These are phyloP conservation scores for Tulasnella sp. DNA, from an alignment of 768 basidiomycete genomes.

Conservation along the genomic window DNA sequence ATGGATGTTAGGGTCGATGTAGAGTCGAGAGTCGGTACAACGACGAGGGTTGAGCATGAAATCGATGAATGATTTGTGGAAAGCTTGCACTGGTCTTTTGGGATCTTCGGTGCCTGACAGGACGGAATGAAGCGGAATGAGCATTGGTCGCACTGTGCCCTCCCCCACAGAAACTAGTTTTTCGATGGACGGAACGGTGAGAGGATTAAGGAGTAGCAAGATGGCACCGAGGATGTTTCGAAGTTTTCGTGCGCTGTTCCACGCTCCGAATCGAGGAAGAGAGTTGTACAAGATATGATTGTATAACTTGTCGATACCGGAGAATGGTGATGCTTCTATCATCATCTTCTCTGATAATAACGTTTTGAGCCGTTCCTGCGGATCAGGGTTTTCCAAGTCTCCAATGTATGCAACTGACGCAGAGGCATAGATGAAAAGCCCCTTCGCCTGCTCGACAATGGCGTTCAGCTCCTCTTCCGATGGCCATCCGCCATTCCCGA, in stretches of 20 bases:
- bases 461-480: background rate
- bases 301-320: background rate
- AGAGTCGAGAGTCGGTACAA: background rate
- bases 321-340: background rate
- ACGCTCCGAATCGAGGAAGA: background rate
- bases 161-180: background rate
- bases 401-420: background rate
- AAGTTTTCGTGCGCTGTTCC: background rate
- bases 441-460: background rate
- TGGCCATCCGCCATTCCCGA: background rate
- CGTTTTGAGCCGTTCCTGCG: background rate
- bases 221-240: constrained; percentile 4
- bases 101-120: background rate
- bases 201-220: constrained; percentile 1
- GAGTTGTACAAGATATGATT: background rate
- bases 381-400: background rate
- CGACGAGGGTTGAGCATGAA: constrained; percentile 1
- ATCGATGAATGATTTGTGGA: constrained; percentile 14
- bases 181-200: background rate
- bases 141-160: background rate
- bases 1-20: background rate
- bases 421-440: background rate
- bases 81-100: background rate
- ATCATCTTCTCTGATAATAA: background rate
- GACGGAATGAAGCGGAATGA: background rate